phyloP scores from a whole-genome alignment of 1,284 basidiomycete species.

The Cryptococcus jaspeensis region DNA sequence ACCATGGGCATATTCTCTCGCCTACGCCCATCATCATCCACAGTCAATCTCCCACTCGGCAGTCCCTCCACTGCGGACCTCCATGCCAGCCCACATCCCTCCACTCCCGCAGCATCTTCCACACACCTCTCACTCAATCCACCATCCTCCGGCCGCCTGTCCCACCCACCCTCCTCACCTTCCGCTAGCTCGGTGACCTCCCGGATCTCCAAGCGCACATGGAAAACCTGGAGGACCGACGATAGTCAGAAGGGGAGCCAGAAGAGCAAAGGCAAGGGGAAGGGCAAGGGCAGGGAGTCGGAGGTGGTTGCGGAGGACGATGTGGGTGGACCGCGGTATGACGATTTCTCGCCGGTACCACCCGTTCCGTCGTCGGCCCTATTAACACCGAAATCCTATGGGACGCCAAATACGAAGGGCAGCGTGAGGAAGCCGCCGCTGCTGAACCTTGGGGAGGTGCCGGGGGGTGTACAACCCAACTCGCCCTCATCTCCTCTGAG shows the following conservation, averaged over 20 bases:
- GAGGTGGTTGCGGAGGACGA: neutral
- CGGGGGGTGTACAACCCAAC: neutral
- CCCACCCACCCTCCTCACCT: constrained; percentile 5
- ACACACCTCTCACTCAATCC: neutral
- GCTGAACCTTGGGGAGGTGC: neutral
- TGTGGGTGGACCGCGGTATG: constrained; percentile 3
- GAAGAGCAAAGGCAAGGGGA: constrained; percentile 5
- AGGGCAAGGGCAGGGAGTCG: constrained; percentile 1
- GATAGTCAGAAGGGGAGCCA: neutral
- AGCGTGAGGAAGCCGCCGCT: neutral
- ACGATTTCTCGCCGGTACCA: constrained; percentile 2
- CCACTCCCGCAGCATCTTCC: neutral
- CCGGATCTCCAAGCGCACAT: constrained; percentile 5
- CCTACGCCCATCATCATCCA: constrained; percentile 5
- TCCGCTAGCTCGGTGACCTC: constrained; percentile 9
- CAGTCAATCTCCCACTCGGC: neutral
- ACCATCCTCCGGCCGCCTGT: neutral
- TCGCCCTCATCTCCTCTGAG: neutral
- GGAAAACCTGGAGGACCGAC: constrained; percentile 8
- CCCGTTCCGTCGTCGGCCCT: neutral
- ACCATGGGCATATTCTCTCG: constrained; percentile 17
- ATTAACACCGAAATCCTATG: neutral
- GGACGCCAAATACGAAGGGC: neutral
- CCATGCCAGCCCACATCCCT: neutral
- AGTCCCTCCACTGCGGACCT: neutral